Evolutionary conservation across 78 protist species (phyloP).

Genomic region (Tieghemostelium lacteum): DNA sequence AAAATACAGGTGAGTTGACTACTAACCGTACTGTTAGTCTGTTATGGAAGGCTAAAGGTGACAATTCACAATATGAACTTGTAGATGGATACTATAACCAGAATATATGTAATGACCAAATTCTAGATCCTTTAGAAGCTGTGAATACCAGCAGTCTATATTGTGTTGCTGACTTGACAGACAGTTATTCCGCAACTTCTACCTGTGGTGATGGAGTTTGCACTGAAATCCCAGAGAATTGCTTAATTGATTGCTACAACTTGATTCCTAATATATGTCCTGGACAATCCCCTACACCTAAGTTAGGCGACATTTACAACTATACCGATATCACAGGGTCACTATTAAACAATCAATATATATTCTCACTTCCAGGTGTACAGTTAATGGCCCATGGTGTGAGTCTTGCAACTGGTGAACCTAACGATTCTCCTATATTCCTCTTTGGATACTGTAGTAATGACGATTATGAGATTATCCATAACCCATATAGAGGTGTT

Average conservation of each 20-base stretch:
- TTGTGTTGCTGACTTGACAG: neutral
- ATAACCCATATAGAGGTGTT: neutral
- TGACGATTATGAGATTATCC: neutral
- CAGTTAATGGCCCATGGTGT: neutral
- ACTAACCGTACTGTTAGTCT: no score
- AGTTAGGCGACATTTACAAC: neutral
- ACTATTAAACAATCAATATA: neutral
- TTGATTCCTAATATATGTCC: neutral
- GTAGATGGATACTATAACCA: neutral
- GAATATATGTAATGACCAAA: neutral
- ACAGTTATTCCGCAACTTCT: neutral
- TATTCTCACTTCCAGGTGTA: neutral
- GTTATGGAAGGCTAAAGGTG: no score
- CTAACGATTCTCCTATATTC: neutral
- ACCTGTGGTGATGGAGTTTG: slow-evolving; percentile 10
- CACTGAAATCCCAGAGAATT: neutral
- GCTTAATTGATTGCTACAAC: slow-evolving; percentile 1
- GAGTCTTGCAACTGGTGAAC: neutral
- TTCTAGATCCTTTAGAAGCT: neutral
- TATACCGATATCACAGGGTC: neutral
- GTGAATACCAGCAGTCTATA: neutral
- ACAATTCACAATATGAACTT: no score
- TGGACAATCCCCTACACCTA: neutral
- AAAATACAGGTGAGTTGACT: no score
- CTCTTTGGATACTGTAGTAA: neutral